A percentile compares a stretch with the other conserved stretches of the same genome.
Conservation (phyloP, 805 yeast species). For the Metschnikowia chrysomelidarum region DNA sequence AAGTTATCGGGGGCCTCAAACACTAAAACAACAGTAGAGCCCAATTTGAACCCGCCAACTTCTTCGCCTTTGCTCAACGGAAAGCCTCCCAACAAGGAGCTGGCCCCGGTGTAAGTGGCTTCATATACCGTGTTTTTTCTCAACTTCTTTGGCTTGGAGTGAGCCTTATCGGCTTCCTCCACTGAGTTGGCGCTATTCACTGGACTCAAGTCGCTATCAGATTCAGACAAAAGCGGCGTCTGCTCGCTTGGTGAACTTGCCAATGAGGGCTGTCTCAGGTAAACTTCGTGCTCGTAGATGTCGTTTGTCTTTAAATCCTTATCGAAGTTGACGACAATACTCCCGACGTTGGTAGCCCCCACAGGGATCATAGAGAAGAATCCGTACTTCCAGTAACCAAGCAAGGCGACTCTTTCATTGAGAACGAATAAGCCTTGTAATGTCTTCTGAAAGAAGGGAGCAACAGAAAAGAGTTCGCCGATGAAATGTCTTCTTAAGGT, state of each 20-base stretch:
- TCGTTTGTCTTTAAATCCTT: conserved; percentile 84
- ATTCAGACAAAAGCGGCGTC: conserved; percentile 29
- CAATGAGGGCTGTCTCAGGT: conserved; percentile 22
- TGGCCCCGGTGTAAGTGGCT: conserved; percentile 85
- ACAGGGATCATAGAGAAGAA: conserved; percentile 99
- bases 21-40: conserved; percentile 94
- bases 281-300: conserved; percentile 51
- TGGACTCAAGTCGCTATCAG: conserved; percentile 10
- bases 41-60: conserved; percentile 95
- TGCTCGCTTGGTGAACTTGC: conserved; percentile 21
- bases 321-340: conserved; percentile 89
- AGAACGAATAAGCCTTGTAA: conserved; percentile 83
- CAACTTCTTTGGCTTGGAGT: conserved; percentile 32
- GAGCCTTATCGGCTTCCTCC: not conserved
- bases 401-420: conserved; percentile 91
- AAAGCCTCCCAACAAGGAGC: conserved; percentile 73
- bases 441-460: conserved; percentile 91
- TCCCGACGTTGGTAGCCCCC: conserved; percentile 98
- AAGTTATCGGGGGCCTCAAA: conserved; percentile 92
- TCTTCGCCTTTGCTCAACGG: conserved; percentile 91
- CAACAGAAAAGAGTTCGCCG: conserved; percentile 93
- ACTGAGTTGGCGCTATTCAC: conserved; percentile 9
- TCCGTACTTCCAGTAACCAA: conserved; percentile 96
- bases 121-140: conserved; percentile 85
- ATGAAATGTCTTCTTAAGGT: conserved; percentile 91